Conservation (phyloP, 2,329 filamentous ascomycete genomes). For the Paraconiothyrium sp. region DNA sequence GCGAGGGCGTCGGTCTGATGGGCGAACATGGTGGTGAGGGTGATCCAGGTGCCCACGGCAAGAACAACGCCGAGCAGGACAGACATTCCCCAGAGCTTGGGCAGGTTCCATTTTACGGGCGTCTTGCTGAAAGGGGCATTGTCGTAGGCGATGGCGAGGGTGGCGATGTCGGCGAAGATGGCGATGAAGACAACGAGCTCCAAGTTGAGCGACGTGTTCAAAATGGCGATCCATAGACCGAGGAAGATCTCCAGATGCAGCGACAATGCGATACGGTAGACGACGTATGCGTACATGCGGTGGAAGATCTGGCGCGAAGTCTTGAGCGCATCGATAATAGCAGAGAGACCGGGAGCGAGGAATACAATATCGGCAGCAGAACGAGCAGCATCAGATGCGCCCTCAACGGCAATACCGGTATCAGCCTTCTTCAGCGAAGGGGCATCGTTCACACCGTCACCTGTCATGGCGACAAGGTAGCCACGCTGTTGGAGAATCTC, state of each 20-base stretch:
- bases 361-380: slow-evolving; percentile 95
- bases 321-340: slow-evolving; percentile 92
- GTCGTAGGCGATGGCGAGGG: slow-evolving; percentile 91
- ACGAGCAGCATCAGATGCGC: slow-evolving; percentile 88
- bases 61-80: slow-evolving; percentile 83
- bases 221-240: slow-evolving; percentile 88
- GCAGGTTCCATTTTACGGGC: slow-evolving; percentile 94
- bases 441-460: slow-evolving; percentile 94
- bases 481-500: slow-evolving; percentile 94
- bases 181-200: slow-evolving; percentile 92
- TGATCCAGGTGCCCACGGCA: slow-evolving; percentile 86
- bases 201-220: slow-evolving; percentile 85
- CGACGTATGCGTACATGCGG: slow-evolving; percentile 95
- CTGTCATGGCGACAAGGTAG: slow-evolving; percentile 94
- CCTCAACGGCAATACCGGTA: slow-evolving; percentile 94
- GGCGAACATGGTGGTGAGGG: slow-evolving; percentile 82
- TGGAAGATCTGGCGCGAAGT: slow-evolving; percentile 95
- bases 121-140: slow-evolving; percentile 87
- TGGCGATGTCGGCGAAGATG: slow-evolving; percentile 93
- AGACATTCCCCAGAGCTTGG: slow-evolving; percentile 93
- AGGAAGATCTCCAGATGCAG: slow-evolving; percentile 92
- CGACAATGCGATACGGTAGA: slow-evolving; percentile 92
- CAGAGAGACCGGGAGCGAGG: slow-evolving; percentile 87
- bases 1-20: slow-evolving; percentile 41
- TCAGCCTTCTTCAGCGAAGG: slow-evolving; percentile 95